Evolutionary conservation across 2,329 filamentous ascomycete genomes (phyloP).

Genomic region (Aspergillus hiratsukae): DNA sequence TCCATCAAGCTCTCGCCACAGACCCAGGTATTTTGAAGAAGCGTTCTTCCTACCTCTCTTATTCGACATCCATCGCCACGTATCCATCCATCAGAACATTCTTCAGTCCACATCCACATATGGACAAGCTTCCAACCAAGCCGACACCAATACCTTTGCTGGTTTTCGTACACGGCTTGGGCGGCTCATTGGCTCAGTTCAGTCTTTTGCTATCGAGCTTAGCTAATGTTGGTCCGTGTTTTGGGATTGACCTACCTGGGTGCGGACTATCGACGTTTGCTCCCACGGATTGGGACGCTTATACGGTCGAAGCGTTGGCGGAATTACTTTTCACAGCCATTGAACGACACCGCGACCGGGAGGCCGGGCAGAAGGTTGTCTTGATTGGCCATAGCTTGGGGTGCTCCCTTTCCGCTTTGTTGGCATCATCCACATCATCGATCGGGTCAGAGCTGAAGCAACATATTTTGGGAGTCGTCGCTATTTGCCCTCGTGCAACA

Average conservation of each 20-base stretch:
- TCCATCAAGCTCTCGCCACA: conserved; percentile 38
- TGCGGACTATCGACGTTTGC: conserved; percentile 76
- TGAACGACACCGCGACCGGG: conserved; percentile 63
- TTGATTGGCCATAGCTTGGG: conserved; percentile 90
- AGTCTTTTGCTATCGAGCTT: conserved; percentile 74
- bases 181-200: conserved; percentile 89
- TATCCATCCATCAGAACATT: conserved; percentile 80
- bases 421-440: conserved; percentile 59
- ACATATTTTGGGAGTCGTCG: conserved; percentile 70
- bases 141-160: conserved; percentile 74
- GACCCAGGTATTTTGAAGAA: conserved; percentile 79
- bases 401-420: conserved; percentile 67
- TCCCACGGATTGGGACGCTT: conserved; percentile 69
- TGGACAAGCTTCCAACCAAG: conserved; percentile 69
- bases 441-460: conserved; percentile 53
- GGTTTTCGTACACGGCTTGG: conserved; percentile 88
- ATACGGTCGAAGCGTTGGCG: conserved; percentile 68
- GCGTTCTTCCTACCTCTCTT: conserved; percentile 66
- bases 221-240: conserved; percentile 74
- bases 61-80: conserved; percentile 63
- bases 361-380: conserved; percentile 65
- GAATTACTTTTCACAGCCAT: conserved; percentile 73
- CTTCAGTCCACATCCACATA: conserved; percentile 74
- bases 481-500: conserved; percentile 71
- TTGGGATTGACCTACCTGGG: conserved; percentile 85